Evolutionary conservation across 108 stramenopile species (phyloP).

Genomic region (Schizochytrium sp.): DNA sequence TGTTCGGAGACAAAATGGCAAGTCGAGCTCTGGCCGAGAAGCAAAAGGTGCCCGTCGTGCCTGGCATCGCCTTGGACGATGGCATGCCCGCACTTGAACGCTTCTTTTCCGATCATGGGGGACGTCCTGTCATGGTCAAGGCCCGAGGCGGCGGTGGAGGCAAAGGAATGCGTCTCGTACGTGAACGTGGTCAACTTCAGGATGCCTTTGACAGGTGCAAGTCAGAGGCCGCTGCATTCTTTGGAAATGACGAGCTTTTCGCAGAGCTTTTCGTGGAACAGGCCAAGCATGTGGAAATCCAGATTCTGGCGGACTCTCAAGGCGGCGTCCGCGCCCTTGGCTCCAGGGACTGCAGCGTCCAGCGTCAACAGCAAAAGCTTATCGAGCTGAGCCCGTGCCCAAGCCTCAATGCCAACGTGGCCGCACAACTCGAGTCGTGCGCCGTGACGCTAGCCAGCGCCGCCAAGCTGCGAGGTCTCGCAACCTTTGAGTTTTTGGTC

Average conservation of each 20-base stretch:
- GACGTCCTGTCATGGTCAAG: constrained; percentile 94
- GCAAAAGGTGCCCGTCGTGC: constrained; percentile 73
- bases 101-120: constrained; percentile 62
- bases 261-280: constrained; percentile 79
- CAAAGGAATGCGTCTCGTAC: constrained; percentile 86
- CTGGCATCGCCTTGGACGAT: constrained; percentile 46
- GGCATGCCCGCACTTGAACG: not conserved
- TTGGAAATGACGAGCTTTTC: constrained; percentile 85
- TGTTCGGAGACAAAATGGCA: constrained; percentile 82
- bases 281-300: constrained; percentile 91
- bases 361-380: constrained; percentile 95
- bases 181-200: constrained; percentile 50
- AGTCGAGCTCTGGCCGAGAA: constrained; percentile 75
- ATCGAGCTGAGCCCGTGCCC: constrained; percentile 83
- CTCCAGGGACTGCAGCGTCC: constrained; percentile 94
- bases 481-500: constrained; percentile 92
- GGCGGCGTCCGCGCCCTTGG: constrained; percentile 82
- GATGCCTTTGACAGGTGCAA: constrained; percentile 58
- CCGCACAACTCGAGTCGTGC: constrained; percentile 65
- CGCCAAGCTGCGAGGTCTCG: constrained; percentile 82
- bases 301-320: constrained; percentile 82
- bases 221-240: constrained; percentile 76
- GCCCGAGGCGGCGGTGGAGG: constrained; percentile 90
- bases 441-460: constrained; percentile 56
- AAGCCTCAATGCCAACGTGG: constrained; percentile 57